These are phyloP conservation scores for Plectosphaerella plurivora DNA, from an alignment of 2,329 filamentous ascomycete species.

Conservation along the genomic window DNA sequence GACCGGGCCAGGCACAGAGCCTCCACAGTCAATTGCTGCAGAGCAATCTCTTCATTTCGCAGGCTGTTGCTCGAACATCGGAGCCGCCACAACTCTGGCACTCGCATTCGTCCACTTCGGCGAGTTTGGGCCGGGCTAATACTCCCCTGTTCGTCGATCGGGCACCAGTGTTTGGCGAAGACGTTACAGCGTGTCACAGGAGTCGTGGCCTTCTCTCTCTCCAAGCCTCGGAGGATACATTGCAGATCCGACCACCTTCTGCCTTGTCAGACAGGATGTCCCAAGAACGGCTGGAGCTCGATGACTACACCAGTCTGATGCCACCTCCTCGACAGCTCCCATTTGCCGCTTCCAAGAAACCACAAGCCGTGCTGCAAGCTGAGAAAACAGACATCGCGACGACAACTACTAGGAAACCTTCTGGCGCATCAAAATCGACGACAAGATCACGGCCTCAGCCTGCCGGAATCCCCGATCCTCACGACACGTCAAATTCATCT, in stretches of 20 bases:
- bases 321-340: constrained; percentile 1
- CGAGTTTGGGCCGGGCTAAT: too few relatives aligned
- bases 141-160: too few relatives aligned
- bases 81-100: neutral
- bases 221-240: too few relatives aligned
- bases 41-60: neutral
- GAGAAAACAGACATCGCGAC: too few relatives aligned
- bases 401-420: neutral
- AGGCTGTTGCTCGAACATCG: neutral
- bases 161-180: too few relatives aligned
- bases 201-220: too few relatives aligned
- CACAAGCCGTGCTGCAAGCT: neutral
- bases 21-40: neutral
- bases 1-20: neutral
- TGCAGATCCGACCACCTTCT: too few relatives aligned
- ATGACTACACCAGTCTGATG: neutral
- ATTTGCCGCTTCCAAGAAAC: neutral
- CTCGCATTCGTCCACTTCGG: too few relatives aligned
- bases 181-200: too few relatives aligned
- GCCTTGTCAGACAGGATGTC: too few relatives aligned
- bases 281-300: too few relatives aligned
- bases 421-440: neutral
- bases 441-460: neutral
- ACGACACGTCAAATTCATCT: too few relatives aligned
- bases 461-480: neutral